Evolutionary conservation across 1,284 basidiomycete species (phyloP).

Genomic region (Papiliotrema flavescens): DNA sequence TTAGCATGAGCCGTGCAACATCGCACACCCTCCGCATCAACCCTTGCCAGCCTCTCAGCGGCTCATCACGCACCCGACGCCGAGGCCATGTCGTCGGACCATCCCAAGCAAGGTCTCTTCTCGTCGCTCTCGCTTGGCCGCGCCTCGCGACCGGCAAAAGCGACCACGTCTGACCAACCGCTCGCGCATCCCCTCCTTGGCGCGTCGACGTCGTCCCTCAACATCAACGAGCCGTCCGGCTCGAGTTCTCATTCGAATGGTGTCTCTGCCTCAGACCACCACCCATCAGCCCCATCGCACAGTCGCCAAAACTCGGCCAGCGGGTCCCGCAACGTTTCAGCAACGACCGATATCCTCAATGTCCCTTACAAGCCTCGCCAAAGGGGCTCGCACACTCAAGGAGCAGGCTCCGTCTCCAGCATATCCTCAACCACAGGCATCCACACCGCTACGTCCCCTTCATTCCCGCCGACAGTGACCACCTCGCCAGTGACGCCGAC

Average conservation of each 20-base stretch:
- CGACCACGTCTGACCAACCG: conserved; percentile 13
- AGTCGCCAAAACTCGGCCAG: neutral
- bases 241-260: conserved; percentile 1
- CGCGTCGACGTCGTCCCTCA: conserved; percentile 33
- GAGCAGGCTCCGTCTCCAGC: conserved; percentile 18
- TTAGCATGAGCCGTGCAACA: no score
- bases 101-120: conserved; percentile 24
- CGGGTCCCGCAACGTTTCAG: neutral
- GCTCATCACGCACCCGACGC: neutral
- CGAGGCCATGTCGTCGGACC: neutral
- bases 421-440: conserved; percentile 10
- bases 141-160: conserved; percentile 13
- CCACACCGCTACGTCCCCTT: conserved; percentile 5
- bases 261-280: conserved; percentile 5
- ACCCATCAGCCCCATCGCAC: neutral
- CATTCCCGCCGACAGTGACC: neutral
- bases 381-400: conserved; percentile 15
- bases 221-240: conserved; percentile 10
- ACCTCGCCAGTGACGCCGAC: conserved; percentile 1
- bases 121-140: conserved; percentile 35
- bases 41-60: neutral
- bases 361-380: conserved; percentile 44
- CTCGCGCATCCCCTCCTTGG: conserved; percentile 43
- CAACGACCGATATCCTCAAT: conserved; percentile 4
- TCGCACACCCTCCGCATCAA: neutral